Base-by-base conservation (phyloP, 441 rosid species). In the Eutrema salsugineum region DNA sequence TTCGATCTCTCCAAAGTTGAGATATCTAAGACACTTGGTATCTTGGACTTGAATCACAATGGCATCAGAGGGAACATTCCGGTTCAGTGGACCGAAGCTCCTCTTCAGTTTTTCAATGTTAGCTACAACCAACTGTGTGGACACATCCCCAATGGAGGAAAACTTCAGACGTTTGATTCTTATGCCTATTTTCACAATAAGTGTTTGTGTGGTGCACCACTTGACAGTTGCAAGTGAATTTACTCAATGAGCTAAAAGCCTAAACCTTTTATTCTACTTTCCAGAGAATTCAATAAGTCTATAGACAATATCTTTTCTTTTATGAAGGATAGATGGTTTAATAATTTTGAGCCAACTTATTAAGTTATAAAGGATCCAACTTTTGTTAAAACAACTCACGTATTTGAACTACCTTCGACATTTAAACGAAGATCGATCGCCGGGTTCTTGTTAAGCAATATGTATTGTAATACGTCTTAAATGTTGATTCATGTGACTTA, bases 121-220 rank as follows among this genome's bases (percentile, higher is more conserved):
- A 87, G 90, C 66, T 87, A 85, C 42, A 88, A 88, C 64, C 63
- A 36, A 73, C 70, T 88, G 36, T 88, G 93, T 68, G 88, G 88
- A 5, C 5, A 50, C 72, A 88, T 88, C 32, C 93, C 93, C 0
- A 66, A 19, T 0, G 90, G 93, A 6, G 93, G 90, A 15, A 61
- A 63, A 57, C 60, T 88, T 68, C 83, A 80, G 80, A 72, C 69
- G 6, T 80, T 76, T 64, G 89, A 82, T 60, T 48, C 39, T 33
- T 72, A 77, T 30, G 11, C 81, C 0, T 88, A 84, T 57, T 74
- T 79, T 47, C 83, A 84, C 33, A 88, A 84, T 27, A 47, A 71
- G 75, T 86, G 92, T 72, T 46, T 88, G 77, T 88, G 88, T 33
- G 90, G 87, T 8, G 73, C 75, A 47, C 88, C 83, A 85, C 73